Evolutionary conservation across 805 yeast genomes (phyloP), one percentile per base, ranked within the genome.

Genomic region (Candida khao-thaluensis): DNA sequence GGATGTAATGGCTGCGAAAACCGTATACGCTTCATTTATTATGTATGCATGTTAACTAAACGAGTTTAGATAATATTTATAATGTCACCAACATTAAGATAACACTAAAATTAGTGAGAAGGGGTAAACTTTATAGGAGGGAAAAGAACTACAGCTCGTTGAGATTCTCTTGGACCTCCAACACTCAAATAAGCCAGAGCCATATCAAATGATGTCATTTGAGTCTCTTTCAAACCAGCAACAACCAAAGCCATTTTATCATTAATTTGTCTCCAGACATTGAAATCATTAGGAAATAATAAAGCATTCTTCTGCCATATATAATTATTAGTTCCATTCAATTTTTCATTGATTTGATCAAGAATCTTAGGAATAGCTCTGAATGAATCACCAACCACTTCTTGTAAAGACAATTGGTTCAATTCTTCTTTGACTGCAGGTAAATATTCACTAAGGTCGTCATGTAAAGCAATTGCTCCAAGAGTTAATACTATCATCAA

Each of bases 401-500:
- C 77, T 0, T 53, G 46, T 22, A 83, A 52, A 1, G 79, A 55
- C 22, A 85, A 53, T 0, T 68, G 60, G 25, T 64, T 66, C 31
- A 93, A 61, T 57, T 90, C 96, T 14, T 80, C 82, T 37, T 73
- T 72, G 12, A 82, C 70, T 0, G 93, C 80, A 1, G 74, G 79
- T 37, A 84, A 68, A 42, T 80, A 81, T 11, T 76, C 82, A 5
- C 67, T 64, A 40, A 75, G 63, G 33, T 79, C 69, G 36, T 87
- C 85, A 7, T 81, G 66, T 2, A 93, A 70, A 0, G 86, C 71
- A 16, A 91, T 79, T 0, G 95, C 89, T 4, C 95, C 96, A 29
- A 91, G 66, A 1, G 88, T 76, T 42, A 90, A 60, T 0, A 86
- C 81, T 2, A 85, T 78, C 17, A 78, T 53, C 32, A 87, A 61